phyloP scores from a whole-genome alignment of 345 rosid genomes.

The Leavenworthia alabamica region DNA sequence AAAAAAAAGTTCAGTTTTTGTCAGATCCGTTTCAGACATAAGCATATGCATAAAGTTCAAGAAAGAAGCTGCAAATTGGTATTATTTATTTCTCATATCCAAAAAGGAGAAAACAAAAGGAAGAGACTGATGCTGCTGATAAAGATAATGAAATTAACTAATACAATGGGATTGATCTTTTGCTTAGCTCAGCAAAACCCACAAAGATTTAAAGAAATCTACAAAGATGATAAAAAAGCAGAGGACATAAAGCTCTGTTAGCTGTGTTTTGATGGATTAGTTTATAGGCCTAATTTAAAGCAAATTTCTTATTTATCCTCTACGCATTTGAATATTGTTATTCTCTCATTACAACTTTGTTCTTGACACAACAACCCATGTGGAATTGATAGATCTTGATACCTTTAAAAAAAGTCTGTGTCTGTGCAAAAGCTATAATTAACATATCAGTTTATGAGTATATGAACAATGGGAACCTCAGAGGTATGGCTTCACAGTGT shows the following conservation, averaged over 20 bases:
- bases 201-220: constrained; percentile 16
- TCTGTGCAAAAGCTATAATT: constrained; percentile 16
- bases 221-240: constrained; percentile 28
- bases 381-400: constrained; percentile 22
- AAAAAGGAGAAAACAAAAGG: constrained; percentile 20
- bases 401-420: constrained; percentile 15
- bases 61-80: constrained; percentile 28
- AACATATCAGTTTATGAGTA: constrained; percentile 52
- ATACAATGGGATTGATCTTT: constrained; percentile 11
- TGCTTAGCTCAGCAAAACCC: constrained; percentile 36
- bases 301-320: constrained; percentile 16
- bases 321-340: constrained; percentile 18
- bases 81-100: constrained; percentile 15
- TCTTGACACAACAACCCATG: constrained; percentile 30
- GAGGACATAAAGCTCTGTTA: constrained; percentile 21
- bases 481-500: constrained; percentile 93
- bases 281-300: constrained; percentile 18
- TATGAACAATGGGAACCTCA: constrained; percentile 81
- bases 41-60: constrained; percentile 33
- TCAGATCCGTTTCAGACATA: constrained; percentile 32
- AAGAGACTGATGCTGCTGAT: constrained; percentile 13
- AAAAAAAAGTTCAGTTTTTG: constrained; percentile 18
- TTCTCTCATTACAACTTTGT: constrained; percentile 5
- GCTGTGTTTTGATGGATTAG: constrained; percentile 17
- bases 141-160: constrained; percentile 15